phyloP scores from a whole-genome alignment of 768 basidiomycete genomes.

The Arthromyces matolae region DNA sequence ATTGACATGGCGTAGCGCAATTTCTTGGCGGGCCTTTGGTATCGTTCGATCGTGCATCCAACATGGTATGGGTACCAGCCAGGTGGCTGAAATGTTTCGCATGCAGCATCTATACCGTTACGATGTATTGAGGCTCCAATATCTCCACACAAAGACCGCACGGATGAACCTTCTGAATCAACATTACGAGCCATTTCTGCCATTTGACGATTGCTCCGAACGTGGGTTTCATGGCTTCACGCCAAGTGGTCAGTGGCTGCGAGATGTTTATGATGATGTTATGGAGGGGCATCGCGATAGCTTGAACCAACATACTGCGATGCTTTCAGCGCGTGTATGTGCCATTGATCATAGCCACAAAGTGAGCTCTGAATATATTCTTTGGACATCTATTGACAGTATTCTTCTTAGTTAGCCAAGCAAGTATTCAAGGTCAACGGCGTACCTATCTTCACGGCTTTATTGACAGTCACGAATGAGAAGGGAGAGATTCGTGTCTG shows the following conservation, averaged over 20 bases:
- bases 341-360: too few species aligned
- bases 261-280: slow-evolving; percentile 20
- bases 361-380: not conserved
- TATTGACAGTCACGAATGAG: slow-evolving; percentile 25
- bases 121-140: slow-evolving; percentile 12
- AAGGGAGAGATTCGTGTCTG: slow-evolving; percentile 21
- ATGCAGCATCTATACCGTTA: slow-evolving; percentile 17
- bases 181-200: slow-evolving; percentile 4
- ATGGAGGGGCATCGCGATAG: slow-evolving; percentile 19
- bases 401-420: slow-evolving; percentile 19
- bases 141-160: slow-evolving; percentile 2
- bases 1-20: slow-evolving; percentile 17
- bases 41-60: slow-evolving; percentile 18
- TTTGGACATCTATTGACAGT: not conserved
- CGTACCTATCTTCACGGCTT: slow-evolving; percentile 20
- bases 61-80: slow-evolving; percentile 20
- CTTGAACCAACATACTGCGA: too few species aligned
- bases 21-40: slow-evolving; percentile 15
- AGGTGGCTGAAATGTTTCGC: too few species aligned
- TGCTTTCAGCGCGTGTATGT: slow-evolving; percentile 15
- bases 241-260: slow-evolving; percentile 17
- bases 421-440: slow-evolving; percentile 22
- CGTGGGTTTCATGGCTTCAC: slow-evolving; percentile 20
- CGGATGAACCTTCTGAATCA: not conserved
- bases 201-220: not conserved